A percentile compares a stretch with the other conserved stretches of the same genome.
Conservation (phyloP, 192 early-diverging fungal species). For the Glomus cerebriforme region DNA sequence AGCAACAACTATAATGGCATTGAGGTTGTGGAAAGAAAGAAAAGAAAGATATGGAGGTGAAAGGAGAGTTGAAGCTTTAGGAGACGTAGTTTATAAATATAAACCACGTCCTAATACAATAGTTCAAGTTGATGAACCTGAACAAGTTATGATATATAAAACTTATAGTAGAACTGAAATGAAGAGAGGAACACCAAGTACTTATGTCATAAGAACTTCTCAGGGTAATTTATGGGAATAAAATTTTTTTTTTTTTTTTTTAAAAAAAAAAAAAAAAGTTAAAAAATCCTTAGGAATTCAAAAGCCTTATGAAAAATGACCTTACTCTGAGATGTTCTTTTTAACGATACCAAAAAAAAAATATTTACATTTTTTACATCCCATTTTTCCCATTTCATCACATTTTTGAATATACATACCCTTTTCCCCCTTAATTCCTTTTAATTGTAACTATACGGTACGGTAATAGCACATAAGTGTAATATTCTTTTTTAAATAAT, state of each 20-base stretch:
- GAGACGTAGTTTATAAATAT: conserved; percentile 19
- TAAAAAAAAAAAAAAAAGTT: too few species aligned
- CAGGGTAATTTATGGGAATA: too few species aligned
- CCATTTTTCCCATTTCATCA: too few species aligned
- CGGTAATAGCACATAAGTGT: not conserved
- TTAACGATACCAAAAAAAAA: not conserved
- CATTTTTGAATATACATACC: too few species aligned
- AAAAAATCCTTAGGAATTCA: too few species aligned
- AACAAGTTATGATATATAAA: conserved; percentile 24
- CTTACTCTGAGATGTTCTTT: not conserved
- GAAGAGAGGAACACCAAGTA: not conserved
- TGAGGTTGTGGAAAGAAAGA: not conserved
- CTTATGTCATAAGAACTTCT: too few species aligned
- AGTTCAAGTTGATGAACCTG: not conserved
- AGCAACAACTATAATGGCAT: not conserved
- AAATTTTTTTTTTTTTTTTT: too few species aligned
- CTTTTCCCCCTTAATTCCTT: too few species aligned
- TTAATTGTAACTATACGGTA: not conserved
- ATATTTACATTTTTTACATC: not conserved
- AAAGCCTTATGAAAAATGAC: not conserved
- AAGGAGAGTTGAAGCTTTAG: conserved; percentile 7
- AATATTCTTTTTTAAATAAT: not conserved
- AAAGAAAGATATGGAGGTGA: conserved; percentile 11
- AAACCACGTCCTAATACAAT: not conserved
- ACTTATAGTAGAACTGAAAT: not conserved